Percentiles rank a stretch among this genome's conserved stretches.
Evolutionary conservation across 495 filamentous ascomycete genomes (phyloP).

Genomic region (Neurospora intermedia): DNA sequence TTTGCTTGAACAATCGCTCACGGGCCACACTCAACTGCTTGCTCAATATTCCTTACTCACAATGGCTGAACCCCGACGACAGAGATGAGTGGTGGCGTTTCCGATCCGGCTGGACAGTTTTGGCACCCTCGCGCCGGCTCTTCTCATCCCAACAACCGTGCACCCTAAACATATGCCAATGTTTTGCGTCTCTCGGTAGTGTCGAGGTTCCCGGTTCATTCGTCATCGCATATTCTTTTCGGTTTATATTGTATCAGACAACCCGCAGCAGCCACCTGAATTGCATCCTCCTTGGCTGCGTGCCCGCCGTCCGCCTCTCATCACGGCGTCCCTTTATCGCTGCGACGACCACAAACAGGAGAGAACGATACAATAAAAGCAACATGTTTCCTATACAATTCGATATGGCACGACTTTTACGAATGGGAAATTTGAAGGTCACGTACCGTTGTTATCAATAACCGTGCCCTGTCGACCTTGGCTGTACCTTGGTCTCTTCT

Average conservation of each 20-base stretch:
- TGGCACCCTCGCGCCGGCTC: neutral
- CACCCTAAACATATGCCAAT: neutral
- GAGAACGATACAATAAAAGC: neutral
- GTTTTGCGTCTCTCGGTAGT: neutral
- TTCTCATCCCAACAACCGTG: neutral
- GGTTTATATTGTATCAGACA: neutral
- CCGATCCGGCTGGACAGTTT: neutral
- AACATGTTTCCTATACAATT: neutral
- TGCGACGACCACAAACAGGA: neutral
- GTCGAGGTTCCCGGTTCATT: neutral
- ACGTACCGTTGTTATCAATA: neutral
- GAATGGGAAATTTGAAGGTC: neutral
- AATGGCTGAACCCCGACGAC: neutral
- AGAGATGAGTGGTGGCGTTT: neutral
- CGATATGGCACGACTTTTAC: neutral
- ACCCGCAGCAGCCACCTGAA: neutral
- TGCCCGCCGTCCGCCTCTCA: neutral
- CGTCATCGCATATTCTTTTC: neutral
- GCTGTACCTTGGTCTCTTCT: neutral
- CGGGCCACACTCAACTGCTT: neutral
- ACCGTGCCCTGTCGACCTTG: neutral
- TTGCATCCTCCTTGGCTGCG: neutral
- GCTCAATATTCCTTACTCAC: neutral
- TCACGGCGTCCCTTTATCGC: neutral
- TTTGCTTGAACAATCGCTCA: neutral